Evolutionary conservation across 73 alveolate species (phyloP).

Genomic region (Symbiodinium pilosum): DNA sequence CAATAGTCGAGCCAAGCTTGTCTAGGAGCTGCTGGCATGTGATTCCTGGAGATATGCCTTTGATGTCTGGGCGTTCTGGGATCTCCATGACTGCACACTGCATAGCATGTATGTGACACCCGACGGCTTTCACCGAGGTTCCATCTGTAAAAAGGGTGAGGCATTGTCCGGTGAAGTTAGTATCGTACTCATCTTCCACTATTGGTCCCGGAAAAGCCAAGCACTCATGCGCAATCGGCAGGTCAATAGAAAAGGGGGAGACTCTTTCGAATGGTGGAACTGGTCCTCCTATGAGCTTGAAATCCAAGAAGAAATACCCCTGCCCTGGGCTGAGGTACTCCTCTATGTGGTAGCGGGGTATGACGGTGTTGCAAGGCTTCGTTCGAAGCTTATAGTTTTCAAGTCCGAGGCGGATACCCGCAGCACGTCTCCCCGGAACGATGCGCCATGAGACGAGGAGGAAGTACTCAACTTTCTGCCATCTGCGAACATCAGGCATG

Average conservation of each 20-base stretch:
- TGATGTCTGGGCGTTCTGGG: background rate
- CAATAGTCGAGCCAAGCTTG: background rate
- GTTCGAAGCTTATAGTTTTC: background rate
- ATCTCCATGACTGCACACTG: background rate
- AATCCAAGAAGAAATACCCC: background rate
- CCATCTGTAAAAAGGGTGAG: background rate
- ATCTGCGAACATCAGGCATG: background rate
- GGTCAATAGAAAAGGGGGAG: background rate
- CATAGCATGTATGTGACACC: background rate
- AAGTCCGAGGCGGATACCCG: background rate
- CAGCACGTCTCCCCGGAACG: background rate
- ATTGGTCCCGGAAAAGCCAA: background rate
- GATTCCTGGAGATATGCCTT: background rate
- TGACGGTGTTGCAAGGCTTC: background rate
- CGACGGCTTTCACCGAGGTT: background rate
- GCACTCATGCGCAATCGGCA: background rate
- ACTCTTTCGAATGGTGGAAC: background rate
- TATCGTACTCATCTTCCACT: background rate
- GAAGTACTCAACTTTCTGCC: background rate
- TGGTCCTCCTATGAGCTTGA: background rate
- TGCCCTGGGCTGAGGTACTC: background rate
- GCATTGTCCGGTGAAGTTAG: background rate
- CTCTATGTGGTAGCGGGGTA: background rate
- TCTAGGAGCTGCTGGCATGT: background rate
- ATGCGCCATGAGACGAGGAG: background rate